Evolutionary conservation across 1,284 basidiomycete genomes (phyloP), one percentile per base, ranked within the genome.

Genomic region (Thecaphora thlaspeos): DNA sequence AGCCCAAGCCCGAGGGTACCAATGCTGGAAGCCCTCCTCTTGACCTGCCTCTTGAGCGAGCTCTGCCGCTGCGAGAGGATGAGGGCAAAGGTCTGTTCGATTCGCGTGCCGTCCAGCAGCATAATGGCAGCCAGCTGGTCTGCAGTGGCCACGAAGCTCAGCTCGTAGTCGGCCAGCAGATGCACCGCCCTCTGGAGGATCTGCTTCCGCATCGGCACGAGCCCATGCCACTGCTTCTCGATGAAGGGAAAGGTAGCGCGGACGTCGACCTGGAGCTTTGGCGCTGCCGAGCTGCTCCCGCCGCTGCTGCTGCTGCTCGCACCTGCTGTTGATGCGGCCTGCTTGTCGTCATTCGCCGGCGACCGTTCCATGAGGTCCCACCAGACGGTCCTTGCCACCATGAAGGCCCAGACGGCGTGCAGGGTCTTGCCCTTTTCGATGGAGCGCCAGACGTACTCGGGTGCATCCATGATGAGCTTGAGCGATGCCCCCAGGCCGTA

Each of bases 151-250:
- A 45, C 44, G 18, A 47, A 51, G 37, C 61, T 55, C 21, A 66
- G 55, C 23, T 66, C 55, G 19, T 32, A 28, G 39, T 60, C 58
- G n/a, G 61, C 42, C 26, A 68, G 58, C 7, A 68, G 51, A 1
- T 48, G 38, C 2, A 65, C 46, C 8, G 65, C 61, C 22, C 65
- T 37, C 18, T 61, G 50, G 0, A 68, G 42, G 23, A 68, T 61
- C 32, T 68, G 65, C 44, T 68, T 66, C 28, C 61, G 57, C 68
- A 70, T 70, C 3, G 66, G 68, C 14, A 51, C 42, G 49, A 70
- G 59, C 40, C 54, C 58, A 26, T 57, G 55, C 61, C 58, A 65
- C 19, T 70, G 68, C 51, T 63, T 61, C 34, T 62, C 61, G 41
- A 69, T 63, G 55, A 68, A 70, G 2, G 68, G 68, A 26, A 70